These are phyloP conservation scores for Persicaria maculosa DNA, from an alignment of 148 eudicot genomes.

Conservation along the genomic window DNA sequence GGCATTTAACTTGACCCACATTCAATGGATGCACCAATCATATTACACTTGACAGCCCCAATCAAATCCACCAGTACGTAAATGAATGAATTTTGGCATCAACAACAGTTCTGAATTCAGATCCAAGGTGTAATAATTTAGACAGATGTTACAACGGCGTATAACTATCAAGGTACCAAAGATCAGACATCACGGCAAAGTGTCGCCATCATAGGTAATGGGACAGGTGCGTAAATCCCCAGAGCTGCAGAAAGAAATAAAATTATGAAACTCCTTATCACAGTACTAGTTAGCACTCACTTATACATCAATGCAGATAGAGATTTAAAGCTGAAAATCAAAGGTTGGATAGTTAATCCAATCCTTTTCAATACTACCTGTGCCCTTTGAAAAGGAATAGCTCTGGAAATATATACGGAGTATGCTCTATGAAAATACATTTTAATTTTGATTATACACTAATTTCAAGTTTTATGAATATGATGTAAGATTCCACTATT, in stretches of 20 bases:
- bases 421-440: background rate
- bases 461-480: background rate
- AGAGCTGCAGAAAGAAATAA: slow-evolving; percentile 52
- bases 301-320: no score
- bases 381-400: background rate
- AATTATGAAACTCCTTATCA: background rate
- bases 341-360: background rate
- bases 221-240: slow-evolving; percentile 85
- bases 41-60: background rate
- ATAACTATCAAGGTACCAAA: background rate
- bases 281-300: no score
- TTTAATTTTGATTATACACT: background rate
- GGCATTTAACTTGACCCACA: background rate
- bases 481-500: background rate
- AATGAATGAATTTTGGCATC: background rate
- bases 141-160: background rate
- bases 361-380: background rate
- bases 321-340: no score
- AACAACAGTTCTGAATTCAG: background rate
- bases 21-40: background rate
- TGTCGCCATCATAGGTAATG: slow-evolving; percentile 33
- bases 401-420: background rate
- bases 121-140: background rate
- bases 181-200: background rate
- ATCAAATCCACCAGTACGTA: background rate